Evolutionary conservation across 1,139 yeast genomes (phyloP).

Genomic region (Yamadazyma taylorii): DNA sequence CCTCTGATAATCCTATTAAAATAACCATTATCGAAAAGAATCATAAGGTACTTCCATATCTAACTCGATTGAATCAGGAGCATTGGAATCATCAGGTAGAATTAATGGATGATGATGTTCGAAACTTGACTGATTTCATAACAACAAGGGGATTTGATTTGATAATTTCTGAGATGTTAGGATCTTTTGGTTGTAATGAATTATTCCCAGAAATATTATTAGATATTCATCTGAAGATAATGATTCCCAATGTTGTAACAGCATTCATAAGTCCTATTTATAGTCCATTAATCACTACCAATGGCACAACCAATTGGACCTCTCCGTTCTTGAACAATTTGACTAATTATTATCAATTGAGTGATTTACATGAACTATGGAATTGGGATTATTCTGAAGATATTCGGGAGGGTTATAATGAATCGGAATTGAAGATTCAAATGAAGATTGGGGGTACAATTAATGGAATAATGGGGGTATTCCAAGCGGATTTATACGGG

Average conservation of each 20-base stretch:
- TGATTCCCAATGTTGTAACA: slow-evolving; percentile 67
- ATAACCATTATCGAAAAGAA: slow-evolving; percentile 62
- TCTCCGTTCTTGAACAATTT: slow-evolving; percentile 63
- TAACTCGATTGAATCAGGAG: slow-evolving; percentile 40
- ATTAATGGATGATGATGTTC: slow-evolving; percentile 57
- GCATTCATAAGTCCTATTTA: slow-evolving; percentile 67
- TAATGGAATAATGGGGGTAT: slow-evolving; percentile 77
- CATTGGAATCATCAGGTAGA: slow-evolving; percentile 49
- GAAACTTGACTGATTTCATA: slow-evolving; percentile 35
- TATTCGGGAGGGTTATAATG: slow-evolving; percentile 3
- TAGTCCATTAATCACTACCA: slow-evolving; percentile 36
- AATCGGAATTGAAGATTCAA: background rate
- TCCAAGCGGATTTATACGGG: slow-evolving; percentile 63
- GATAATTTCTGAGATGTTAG: slow-evolving; percentile 77
- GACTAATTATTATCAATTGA: slow-evolving; percentile 44
- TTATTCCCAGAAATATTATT: slow-evolving; percentile 74
- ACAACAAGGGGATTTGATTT: slow-evolving; percentile 39
- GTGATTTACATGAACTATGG: slow-evolving; percentile 51
- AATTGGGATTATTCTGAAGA: slow-evolving; percentile 48
- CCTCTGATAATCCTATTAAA: slow-evolving; percentile 1
- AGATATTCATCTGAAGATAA: slow-evolving; percentile 27
- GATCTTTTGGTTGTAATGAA: slow-evolving; percentile 93
- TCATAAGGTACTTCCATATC: slow-evolving; percentile 52
- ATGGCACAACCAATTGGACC: slow-evolving; percentile 35
- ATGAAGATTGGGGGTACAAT: slow-evolving; percentile 22